Percentiles rank a stretch among this genome's conserved stretches.
These are phyloP conservation scores for Tetradesmus lagerheimii DNA, from an alignment of 139 green algal genomes.

Conservation along the genomic window DNA sequence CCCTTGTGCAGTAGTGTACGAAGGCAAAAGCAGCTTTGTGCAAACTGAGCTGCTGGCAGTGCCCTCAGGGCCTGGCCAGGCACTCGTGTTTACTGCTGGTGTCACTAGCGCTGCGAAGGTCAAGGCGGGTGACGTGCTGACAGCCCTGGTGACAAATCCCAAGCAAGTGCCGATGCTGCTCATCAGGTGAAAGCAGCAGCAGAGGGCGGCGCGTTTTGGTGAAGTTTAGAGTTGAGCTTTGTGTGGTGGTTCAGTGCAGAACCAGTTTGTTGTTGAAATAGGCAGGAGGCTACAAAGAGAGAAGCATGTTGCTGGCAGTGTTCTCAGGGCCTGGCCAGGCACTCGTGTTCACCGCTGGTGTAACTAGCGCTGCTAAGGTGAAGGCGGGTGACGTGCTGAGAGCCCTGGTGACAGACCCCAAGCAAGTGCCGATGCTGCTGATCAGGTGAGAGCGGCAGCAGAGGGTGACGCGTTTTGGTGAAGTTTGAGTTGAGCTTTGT, in stretches of 20 bases:
- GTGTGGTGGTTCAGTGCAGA: too few relatives aligned
- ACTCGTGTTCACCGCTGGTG: slow-evolving; percentile 29
- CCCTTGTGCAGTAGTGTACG: slow-evolving; percentile 3
- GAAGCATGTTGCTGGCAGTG: slow-evolving; percentile 34
- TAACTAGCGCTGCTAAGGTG: slow-evolving; percentile 1
- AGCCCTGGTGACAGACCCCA: neutral
- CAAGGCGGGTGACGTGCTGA: neutral
- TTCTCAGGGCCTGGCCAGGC: neutral
- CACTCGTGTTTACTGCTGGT: slow-evolving; percentile 32
- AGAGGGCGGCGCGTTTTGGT: too few relatives aligned
- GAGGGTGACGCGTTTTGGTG: too few relatives aligned
- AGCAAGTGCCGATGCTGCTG: neutral
- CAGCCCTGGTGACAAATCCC: neutral
- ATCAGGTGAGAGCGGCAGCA: too few relatives aligned
- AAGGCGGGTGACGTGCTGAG: neutral
- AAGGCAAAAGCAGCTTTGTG: neutral
- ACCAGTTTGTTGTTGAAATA: too few relatives aligned
- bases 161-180: neutral
- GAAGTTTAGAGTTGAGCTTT: too few relatives aligned
- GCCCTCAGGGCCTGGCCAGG: neutral
- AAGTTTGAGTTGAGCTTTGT: too few relatives aligned
- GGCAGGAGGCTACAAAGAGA: too few relatives aligned
- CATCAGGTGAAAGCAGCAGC: too few relatives aligned
- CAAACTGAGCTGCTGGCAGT: slow-evolving; percentile 32
- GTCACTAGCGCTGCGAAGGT: slow-evolving; percentile 15